Evolutionary conservation across 305 asterid genomes (phyloP).

Genomic region (Fraxinus paxiana): DNA sequence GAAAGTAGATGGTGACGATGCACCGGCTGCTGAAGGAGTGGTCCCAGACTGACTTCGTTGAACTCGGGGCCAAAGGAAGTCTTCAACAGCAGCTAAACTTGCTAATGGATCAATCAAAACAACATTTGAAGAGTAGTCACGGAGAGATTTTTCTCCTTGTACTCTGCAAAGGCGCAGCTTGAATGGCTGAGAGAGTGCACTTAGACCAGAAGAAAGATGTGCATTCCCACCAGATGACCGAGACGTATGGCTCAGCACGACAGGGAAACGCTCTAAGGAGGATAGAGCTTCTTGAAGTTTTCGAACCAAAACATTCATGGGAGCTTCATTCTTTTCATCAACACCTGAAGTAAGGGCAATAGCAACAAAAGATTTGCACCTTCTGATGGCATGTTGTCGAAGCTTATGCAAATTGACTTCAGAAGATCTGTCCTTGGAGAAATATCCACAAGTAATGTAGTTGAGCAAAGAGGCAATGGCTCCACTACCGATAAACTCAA

Average conservation of each 20-base stretch:
- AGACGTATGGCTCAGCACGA: slow-evolving; percentile 78
- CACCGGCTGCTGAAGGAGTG: slow-evolving; percentile 46
- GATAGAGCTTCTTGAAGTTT: slow-evolving; percentile 90
- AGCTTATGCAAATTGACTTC: slow-evolving; percentile 68
- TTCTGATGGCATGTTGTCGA: slow-evolving; percentile 76
- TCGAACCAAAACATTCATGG: slow-evolving; percentile 74
- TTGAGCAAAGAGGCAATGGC: slow-evolving; percentile 76
- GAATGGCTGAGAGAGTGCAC: slow-evolving; percentile 84
- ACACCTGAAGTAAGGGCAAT: slow-evolving; percentile 62
- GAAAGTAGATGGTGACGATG: slow-evolving; percentile 57
- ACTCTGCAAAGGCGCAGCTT: slow-evolving; percentile 97
- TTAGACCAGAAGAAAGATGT: slow-evolving; percentile 87
- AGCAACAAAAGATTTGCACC: slow-evolving; percentile 75
- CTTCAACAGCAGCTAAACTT: slow-evolving; percentile 92
- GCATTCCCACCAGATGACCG: slow-evolving; percentile 72
- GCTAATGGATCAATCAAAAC: slow-evolving; percentile 92
- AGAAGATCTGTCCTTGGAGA: slow-evolving; percentile 68
- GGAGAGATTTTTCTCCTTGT: slow-evolving; percentile 88
- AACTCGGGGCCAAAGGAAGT: slow-evolving; percentile 92
- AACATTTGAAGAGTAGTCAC: slow-evolving; percentile 92
- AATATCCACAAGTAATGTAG: slow-evolving; percentile 83
- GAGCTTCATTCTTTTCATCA: slow-evolving; percentile 46
- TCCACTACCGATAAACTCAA: slow-evolving; percentile 95
- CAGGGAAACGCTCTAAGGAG: slow-evolving; percentile 92
- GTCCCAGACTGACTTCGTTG: slow-evolving; percentile 57